These are phyloP conservation scores for Ehretia macrophylla DNA, from an alignment of 257 asterid genomes.

Conservation along the genomic window DNA sequence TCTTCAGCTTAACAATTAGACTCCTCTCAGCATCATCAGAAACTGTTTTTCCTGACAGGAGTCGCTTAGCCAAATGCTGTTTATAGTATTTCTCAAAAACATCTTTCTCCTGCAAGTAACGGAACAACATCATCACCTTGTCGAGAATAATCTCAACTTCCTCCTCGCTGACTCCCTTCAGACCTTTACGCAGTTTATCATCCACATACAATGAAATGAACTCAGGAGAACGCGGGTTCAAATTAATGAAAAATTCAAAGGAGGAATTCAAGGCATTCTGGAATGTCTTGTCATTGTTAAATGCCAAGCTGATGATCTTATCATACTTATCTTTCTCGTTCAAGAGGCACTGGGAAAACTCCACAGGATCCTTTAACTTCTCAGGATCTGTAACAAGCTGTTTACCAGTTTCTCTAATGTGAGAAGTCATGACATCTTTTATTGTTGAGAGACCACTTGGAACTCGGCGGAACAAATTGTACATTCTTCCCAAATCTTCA, in stretches of 20 bases:
- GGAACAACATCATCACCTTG: conserved; percentile 62
- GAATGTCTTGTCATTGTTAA: conserved; percentile 57
- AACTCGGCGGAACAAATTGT: conserved; percentile 28
- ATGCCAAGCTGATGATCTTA: conserved; percentile 46
- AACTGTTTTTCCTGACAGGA: too few species aligned
- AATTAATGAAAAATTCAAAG: too few species aligned
- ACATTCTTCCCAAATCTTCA: conserved; percentile 30
- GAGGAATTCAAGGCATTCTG: too few species aligned
- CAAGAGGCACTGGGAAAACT: conserved; percentile 26
- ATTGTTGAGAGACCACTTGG: conserved; percentile 24
- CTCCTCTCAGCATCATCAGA: conserved; percentile 69
- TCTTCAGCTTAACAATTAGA: conserved; percentile 55
- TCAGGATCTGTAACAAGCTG: conserved; percentile 33
- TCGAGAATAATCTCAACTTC: conserved; percentile 52
- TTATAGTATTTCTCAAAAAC: conserved; percentile 65
- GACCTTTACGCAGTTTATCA: conserved; percentile 50
- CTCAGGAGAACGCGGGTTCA: conserved; percentile 61
- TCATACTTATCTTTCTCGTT: conserved; percentile 35
- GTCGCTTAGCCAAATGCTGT: conserved; percentile 66
- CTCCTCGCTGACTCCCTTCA: conserved; percentile 57
- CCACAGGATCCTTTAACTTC: conserved; percentile 31
- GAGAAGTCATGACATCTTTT: conserved; percentile 31
- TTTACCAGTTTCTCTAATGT: conserved; percentile 29
- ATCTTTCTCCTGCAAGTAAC: conserved; percentile 68
- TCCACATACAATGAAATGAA: conserved; percentile 59